These are phyloP conservation scores for Chalara sp. DNA, from an alignment of 2,329 filamentous ascomycete genomes.

Conservation along the genomic window DNA sequence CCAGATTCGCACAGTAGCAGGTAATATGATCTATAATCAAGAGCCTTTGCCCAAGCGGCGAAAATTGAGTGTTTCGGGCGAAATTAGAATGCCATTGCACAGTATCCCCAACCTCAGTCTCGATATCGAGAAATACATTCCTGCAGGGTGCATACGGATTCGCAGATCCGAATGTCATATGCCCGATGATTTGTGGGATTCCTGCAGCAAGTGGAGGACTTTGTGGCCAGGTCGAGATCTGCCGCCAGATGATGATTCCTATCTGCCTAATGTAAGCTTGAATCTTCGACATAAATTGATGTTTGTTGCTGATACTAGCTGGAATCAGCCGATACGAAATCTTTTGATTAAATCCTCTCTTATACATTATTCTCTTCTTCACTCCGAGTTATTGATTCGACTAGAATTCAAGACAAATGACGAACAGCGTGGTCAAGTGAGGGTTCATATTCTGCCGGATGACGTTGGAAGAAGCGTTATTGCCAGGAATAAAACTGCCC, in stretches of 20 bases:
- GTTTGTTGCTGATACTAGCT: no score
- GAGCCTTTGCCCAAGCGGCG: no score
- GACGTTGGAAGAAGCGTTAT: slow-evolving; percentile 51
- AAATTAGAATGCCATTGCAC: no score
- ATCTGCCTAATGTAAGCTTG: no score
- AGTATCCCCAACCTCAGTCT: background rate
- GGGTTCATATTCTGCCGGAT: slow-evolving; percentile 59
- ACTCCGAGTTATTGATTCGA: slow-evolving; percentile 22
- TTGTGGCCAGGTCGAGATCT: slow-evolving; percentile 7
- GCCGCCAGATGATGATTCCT: no score
- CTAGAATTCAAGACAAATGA: slow-evolving; percentile 21
- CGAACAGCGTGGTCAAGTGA: slow-evolving; percentile 28
- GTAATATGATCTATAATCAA: no score
- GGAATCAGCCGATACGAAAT: background rate
- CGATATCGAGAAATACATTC: slow-evolving; percentile 22
- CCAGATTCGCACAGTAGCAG: no score
- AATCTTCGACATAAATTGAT: no score
- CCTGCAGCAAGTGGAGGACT: slow-evolving; percentile 12
- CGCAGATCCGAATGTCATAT: slow-evolving; percentile 4
- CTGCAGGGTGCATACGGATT: slow-evolving; percentile 20
- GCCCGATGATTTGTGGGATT: slow-evolving; percentile 5
- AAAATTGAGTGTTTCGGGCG: no score
- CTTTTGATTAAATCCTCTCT: slow-evolving; percentile 2
- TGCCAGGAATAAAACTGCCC: slow-evolving; percentile 36
- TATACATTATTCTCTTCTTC: slow-evolving; percentile 10